Evolutionary conservation across 495 filamentous ascomycete species (phyloP).

Genomic region (Monascus purpureus): DNA sequence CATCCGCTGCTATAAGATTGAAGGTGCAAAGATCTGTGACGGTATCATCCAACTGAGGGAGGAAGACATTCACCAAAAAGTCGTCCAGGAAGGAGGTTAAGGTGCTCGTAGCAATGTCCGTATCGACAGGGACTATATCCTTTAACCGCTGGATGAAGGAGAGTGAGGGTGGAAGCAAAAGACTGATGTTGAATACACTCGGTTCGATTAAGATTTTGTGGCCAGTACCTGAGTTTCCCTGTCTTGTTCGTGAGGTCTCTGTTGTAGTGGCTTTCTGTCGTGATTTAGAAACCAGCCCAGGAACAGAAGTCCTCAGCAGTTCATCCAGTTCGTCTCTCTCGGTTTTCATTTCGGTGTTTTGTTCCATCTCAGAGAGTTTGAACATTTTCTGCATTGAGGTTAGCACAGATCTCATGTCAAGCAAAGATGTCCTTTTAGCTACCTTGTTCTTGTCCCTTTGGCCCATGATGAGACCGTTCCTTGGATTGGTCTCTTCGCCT

Average conservation of each 20-base stretch:
- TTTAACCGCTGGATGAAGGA: slow-evolving; percentile 85
- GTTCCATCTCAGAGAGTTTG: slow-evolving; percentile 72
- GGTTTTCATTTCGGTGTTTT: slow-evolving; percentile 54
- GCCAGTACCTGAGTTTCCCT: slow-evolving; percentile 46
- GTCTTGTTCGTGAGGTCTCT: slow-evolving; percentile 22
- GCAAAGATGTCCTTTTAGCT: neutral
- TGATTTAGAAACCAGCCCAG: slow-evolving; percentile 75
- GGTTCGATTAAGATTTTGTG: slow-evolving; percentile 88
- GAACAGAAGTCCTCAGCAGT: slow-evolving; percentile 82
- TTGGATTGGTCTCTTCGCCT: slow-evolving; percentile 30
- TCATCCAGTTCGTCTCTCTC: slow-evolving; percentile 84
- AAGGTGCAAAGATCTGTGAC: slow-evolving; percentile 75
- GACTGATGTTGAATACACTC: slow-evolving; percentile 94
- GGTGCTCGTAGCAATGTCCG: slow-evolving; percentile 75
- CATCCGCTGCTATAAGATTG: slow-evolving; percentile 69
- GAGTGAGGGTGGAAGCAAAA: slow-evolving; percentile 84
- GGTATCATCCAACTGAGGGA: slow-evolving; percentile 91
- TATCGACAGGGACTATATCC: slow-evolving; percentile 71
- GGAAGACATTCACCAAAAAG: slow-evolving; percentile 95
- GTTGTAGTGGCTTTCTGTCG: slow-evolving; percentile 26
- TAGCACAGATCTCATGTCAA: slow-evolving; percentile 4
- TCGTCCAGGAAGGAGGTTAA: slow-evolving; percentile 95
- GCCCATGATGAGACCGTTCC: slow-evolving; percentile 43
- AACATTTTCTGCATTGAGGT: slow-evolving; percentile 52
- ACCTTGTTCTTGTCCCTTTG: slow-evolving; percentile 58